Evolutionary conservation across 2,329 filamentous ascomycete species (phyloP).

Genomic region (Penicillium sclerotigenum): DNA sequence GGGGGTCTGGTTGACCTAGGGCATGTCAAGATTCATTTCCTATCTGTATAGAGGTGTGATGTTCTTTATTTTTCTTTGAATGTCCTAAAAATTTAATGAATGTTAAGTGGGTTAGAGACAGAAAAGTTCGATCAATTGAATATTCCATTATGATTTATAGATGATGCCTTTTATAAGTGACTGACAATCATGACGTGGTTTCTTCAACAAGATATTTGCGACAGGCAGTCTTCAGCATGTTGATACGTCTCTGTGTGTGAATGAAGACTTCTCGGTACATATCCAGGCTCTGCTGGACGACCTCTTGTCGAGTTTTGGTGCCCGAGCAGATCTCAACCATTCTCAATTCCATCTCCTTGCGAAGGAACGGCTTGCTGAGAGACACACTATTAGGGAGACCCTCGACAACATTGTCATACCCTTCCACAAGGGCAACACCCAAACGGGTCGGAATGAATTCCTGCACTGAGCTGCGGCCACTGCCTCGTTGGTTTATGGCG

Average conservation of each 20-base stretch:
- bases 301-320: slow-evolving; percentile 66
- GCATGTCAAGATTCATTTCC: background rate
- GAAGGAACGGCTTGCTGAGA: slow-evolving; percentile 89
- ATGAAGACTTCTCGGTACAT: slow-evolving; percentile 86
- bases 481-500: slow-evolving; percentile 57
- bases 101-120: background rate
- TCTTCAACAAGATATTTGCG: slow-evolving; percentile 54
- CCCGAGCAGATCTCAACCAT: slow-evolving; percentile 98
- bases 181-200: slow-evolving; percentile 18
- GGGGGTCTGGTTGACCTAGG: background rate
- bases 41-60: background rate
- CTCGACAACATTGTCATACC: slow-evolving; percentile 90
- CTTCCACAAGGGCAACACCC: slow-evolving; percentile 86
- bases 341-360: slow-evolving; percentile 95
- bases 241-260: slow-evolving; percentile 73
- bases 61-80: background rate
- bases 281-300: slow-evolving; percentile 77
- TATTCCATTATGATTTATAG: background rate
- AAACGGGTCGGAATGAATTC: slow-evolving; percentile 92
- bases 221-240: slow-evolving; percentile 58
- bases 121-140: background rate
- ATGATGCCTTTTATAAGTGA: background rate
- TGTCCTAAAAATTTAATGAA: background rate
- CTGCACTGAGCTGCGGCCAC: slow-evolving; percentile 56
- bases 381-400: slow-evolving; percentile 65